Evolutionary conservation across 2,329 filamentous ascomycete genomes (phyloP).

Genomic region (Penicillium sp.): DNA sequence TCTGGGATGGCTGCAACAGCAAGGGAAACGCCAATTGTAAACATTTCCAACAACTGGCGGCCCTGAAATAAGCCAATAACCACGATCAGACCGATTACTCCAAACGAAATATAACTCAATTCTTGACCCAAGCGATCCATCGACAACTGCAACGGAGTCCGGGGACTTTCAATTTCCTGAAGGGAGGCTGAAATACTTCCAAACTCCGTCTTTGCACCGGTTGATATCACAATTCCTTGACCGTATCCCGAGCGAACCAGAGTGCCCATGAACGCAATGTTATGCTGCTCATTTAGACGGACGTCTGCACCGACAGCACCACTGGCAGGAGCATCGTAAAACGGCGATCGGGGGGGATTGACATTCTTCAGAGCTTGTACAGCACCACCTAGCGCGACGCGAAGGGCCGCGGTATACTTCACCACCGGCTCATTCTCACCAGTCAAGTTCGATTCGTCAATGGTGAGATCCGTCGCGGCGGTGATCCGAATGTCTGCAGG

Average conservation of each 20-base stretch:
- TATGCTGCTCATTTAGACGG: constrained; percentile 71
- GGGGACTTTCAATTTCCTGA: constrained; percentile 89
- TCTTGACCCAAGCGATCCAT: constrained; percentile 98
- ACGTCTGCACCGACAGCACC: constrained; percentile 64
- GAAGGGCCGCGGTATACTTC: constrained; percentile 67
- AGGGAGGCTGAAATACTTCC: constrained; percentile 93
- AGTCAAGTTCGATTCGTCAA: constrained; percentile 95
- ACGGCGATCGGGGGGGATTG: constrained; percentile 53
- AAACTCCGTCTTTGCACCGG: constrained; percentile 90
- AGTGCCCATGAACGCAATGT: constrained; percentile 98
- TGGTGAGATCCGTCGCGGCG: constrained; percentile 81
- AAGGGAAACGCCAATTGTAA: constrained; percentile 94
- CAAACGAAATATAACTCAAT: constrained; percentile 94
- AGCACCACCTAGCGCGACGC: constrained; percentile 27
- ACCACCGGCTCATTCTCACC: constrained; percentile 93
- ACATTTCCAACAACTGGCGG: constrained; percentile 87
- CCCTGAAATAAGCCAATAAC: constrained; percentile 87
- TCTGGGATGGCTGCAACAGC: constrained; percentile 96
- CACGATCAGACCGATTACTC: constrained; percentile 89
- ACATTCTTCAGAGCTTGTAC: constrained; percentile 35
- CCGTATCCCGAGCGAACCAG: constrained; percentile 92
- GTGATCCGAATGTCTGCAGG: constrained; percentile 95
- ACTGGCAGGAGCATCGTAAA: constrained; percentile 59
- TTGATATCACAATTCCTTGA: constrained; percentile 95
- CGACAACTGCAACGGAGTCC: constrained; percentile 88